Percentiles rank a stretch among this genome's conserved stretches.
phyloP scores from a whole-genome alignment of 257 asterid species.

The Jasminum sambac region DNA sequence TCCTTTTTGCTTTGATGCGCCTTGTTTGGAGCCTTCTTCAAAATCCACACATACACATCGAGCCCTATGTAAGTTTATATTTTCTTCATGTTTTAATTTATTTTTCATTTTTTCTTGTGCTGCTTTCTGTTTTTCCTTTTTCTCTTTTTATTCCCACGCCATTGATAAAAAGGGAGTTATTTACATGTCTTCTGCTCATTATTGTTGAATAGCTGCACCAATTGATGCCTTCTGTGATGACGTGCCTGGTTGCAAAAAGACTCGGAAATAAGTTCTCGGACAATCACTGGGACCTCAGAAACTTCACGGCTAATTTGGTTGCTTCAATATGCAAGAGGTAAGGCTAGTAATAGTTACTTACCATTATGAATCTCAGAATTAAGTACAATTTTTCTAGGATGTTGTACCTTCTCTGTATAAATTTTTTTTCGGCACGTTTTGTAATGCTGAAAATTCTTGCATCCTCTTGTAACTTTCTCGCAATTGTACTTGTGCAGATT shows the following conservation, averaged over 20 bases:
- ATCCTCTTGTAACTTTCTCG: not conserved
- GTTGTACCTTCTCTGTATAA: conserved; percentile 13
- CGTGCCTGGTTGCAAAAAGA: conserved; percentile 90
- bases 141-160: not conserved
- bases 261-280: conserved; percentile 79
- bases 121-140: not conserved
- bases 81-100: conserved; percentile 7
- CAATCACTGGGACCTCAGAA: conserved; percentile 93
- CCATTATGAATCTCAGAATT: conserved; percentile 1
- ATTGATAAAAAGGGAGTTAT: conserved; percentile 3
- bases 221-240: conserved; percentile 96
- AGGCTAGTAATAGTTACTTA: conserved; percentile 31
- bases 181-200: conserved; percentile 20
- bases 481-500: conserved; percentile 51
- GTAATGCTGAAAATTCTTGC: not conserved
- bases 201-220: conserved; percentile 71
- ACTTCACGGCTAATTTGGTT: conserved; percentile 79
- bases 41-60: conserved; percentile 87
- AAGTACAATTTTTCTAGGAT: conserved; percentile 7
- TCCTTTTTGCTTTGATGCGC: conserved; percentile 93
- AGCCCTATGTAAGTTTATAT: conserved; percentile 81
- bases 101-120: not conserved
- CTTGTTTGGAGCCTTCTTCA: conserved; percentile 93
- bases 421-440: no score
- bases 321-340: conserved; percentile 92